Percentiles rank a stretch among this genome's conserved stretches.
phyloP scores from a whole-genome alignment of 495 filamentous ascomycete genomes.

The Neurospora hispaniola region DNA sequence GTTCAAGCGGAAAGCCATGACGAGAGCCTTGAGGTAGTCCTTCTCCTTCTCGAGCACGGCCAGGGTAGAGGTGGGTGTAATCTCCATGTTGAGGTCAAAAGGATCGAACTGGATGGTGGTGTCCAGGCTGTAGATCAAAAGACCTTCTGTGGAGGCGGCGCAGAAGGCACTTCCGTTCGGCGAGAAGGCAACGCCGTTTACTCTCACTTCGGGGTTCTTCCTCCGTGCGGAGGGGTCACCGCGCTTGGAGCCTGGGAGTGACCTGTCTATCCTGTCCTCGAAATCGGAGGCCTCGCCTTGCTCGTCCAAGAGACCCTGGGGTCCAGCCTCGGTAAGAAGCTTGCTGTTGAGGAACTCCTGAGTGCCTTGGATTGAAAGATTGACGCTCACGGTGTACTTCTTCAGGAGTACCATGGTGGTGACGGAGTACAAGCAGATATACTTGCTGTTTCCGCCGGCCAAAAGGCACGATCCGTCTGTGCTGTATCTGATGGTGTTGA shows the following conservation, averaged over 20 bases:
- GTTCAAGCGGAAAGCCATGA: constrained; percentile 95
- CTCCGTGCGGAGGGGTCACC: constrained; percentile 70
- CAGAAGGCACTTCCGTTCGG: constrained; percentile 86
- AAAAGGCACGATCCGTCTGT: constrained; percentile 84
- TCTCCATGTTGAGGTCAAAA: constrained; percentile 86
- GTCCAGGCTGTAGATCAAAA: constrained; percentile 87
- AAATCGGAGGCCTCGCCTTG: constrained; percentile 81
- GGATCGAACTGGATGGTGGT: constrained; percentile 76
- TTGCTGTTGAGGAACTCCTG: constrained; percentile 93
- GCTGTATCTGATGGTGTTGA: constrained; percentile 79
- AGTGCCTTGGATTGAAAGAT: constrained; percentile 86
- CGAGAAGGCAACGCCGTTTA: constrained; percentile 74
- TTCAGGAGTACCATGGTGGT: constrained; percentile 80
- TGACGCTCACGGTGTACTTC: constrained; percentile 88
- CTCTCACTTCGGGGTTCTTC: constrained; percentile 72
- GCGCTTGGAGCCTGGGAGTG: constrained; percentile 79
- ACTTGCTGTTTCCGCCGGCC: constrained; percentile 91
- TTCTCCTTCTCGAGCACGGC: constrained; percentile 59
- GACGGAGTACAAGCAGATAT: constrained; percentile 91
- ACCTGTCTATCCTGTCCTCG: constrained; percentile 71
- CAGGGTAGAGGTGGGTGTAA: constrained; percentile 75
- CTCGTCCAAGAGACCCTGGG: constrained; percentile 69
- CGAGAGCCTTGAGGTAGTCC: constrained; percentile 81
- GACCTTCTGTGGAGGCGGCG: constrained; percentile 86
- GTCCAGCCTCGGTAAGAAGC: constrained; percentile 81